A percentile compares a stretch with the other conserved stretches of the same genome.
phyloP scores from a whole-genome alignment of 495 filamentous ascomycete genomes.

The Bathelium albidoporum region DNA sequence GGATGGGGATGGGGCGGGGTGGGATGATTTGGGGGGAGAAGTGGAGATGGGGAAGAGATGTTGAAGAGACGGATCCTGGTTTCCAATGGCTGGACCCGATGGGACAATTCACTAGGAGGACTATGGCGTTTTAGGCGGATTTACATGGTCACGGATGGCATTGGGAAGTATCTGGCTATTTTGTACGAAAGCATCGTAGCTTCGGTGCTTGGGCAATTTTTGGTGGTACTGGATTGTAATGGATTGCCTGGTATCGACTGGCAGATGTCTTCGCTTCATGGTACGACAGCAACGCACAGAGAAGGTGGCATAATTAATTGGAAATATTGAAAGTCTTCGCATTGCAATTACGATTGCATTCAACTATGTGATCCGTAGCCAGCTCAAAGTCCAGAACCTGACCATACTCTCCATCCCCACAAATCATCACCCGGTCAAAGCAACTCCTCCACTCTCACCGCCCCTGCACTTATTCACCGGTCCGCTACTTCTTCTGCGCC shows the following conservation, averaged over 20 bases:
- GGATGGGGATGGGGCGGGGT: slow-evolving; percentile 39
- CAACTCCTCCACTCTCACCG: neutral
- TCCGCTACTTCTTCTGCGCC: slow-evolving; percentile 76
- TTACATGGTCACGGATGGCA: neutral
- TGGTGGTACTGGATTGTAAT: neutral
- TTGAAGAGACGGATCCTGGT: slow-evolving; percentile 14
- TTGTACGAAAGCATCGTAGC: neutral
- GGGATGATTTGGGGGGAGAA: slow-evolving; percentile 55
- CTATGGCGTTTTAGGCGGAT: neutral
- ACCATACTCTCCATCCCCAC: neutral
- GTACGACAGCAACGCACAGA: neutral
- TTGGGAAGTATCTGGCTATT: neutral
- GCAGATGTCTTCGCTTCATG: neutral
- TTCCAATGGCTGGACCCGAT: neutral
- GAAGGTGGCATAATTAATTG: neutral
- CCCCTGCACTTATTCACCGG: neutral
- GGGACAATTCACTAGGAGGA: neutral
- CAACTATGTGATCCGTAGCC: neutral
- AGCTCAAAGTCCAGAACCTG: neutral
- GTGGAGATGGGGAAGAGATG: slow-evolving; percentile 57
- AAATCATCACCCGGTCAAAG: neutral
- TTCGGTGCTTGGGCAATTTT: neutral
- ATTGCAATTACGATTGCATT: neutral
- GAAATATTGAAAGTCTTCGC: neutral
- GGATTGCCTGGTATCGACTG: neutral